Base-by-base conservation (phyloP, 2,329 filamentous ascomycete genomes). In the Penicillium griseofulvum region DNA sequence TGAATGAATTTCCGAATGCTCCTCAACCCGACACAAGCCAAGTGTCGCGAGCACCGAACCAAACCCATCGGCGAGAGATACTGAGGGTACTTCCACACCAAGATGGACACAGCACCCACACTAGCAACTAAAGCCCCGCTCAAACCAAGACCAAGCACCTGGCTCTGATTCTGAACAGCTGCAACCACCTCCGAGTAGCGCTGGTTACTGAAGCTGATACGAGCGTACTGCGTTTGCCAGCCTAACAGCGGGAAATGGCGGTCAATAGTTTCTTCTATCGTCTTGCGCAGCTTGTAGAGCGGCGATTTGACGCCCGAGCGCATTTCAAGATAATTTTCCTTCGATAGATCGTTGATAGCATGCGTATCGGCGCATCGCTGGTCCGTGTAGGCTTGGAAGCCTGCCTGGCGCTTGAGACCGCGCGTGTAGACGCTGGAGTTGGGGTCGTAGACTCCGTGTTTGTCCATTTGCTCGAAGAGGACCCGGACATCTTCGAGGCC, bases 261-360 rank as follows among this genome's bases (percentile, higher is more conserved):
- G 49, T 88, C 90, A 49, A 97, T 77, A 33, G 82, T 84, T 76
- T 99, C 94, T 69, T 99, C 94, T 14, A 97, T 77, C 61, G 80
- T 86, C 74, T 99, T 99, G 53, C 94, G 85, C 10, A 94, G 71
- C 33, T 87, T 83, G 68, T 97, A 97, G 0, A 87, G 68, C 0
- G 84, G 86, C 0, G 87, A 91, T 37, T 88, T 85, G 9, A 97
- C 94, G 4, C 89, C 89, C 0, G 87, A 83, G 10, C 92, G 85
- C 94, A 99, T 99, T 75, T 99, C 94, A 45, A 87, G 81, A 71
- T 97, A 97, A 70, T 99, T 99, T 44, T 90, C 83, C 31, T 95
- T 81, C 0, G 94, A 94, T 4, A 99, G 83, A 64, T 96, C 90
- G 68, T 95, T 96, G 77, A 99, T 97, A 0, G 91, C 87, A 64